Conservation (phyloP, 1,284 basidiomycete species). For the Phellinidium pouzarii region DNA sequence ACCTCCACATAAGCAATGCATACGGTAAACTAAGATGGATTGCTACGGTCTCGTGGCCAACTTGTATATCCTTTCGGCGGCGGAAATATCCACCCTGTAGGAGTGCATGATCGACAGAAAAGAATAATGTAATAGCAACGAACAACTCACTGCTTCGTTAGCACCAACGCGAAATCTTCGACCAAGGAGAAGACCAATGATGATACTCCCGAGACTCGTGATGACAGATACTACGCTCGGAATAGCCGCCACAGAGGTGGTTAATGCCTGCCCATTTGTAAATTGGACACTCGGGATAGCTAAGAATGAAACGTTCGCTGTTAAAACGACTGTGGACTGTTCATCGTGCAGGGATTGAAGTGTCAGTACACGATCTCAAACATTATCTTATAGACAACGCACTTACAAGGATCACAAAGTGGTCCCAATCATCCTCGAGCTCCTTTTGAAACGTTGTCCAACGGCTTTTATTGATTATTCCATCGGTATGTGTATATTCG, state of each 20-base stretch:
- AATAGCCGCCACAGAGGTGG: conserved; percentile 34
- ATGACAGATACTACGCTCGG: conserved; percentile 41
- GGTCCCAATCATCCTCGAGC: conserved; percentile 30
- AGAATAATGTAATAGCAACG: conserved; percentile 8
- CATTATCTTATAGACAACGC: neutral
- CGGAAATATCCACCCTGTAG: conserved; percentile 21
- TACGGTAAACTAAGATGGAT: conserved; percentile 25
- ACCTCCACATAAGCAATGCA: conserved; percentile 26
- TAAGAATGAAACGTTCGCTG: conserved; percentile 39
- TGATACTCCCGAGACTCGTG: conserved; percentile 39
- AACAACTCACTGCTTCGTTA: conserved; percentile 31
- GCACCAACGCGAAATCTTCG: conserved; percentile 37
- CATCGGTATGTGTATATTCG: conserved; percentile 15
- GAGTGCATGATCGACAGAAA: neutral
- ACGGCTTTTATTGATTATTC: conserved; percentile 6
- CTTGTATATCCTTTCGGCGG: conserved; percentile 18
- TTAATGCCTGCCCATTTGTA: conserved; percentile 18
- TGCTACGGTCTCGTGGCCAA: conserved; percentile 23
- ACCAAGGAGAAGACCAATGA: conserved; percentile 38
- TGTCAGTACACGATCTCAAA: neutral
- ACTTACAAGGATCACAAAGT: conserved; percentile 30
- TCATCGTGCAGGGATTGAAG: neutral
- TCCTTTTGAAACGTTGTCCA: conserved; percentile 19
- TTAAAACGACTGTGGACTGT: conserved; percentile 39
- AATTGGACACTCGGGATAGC: conserved; percentile 37